Conservation (phyloP, 2,329 filamentous ascomycete genomes). For the Fonsecaea multimorphosa region DNA sequence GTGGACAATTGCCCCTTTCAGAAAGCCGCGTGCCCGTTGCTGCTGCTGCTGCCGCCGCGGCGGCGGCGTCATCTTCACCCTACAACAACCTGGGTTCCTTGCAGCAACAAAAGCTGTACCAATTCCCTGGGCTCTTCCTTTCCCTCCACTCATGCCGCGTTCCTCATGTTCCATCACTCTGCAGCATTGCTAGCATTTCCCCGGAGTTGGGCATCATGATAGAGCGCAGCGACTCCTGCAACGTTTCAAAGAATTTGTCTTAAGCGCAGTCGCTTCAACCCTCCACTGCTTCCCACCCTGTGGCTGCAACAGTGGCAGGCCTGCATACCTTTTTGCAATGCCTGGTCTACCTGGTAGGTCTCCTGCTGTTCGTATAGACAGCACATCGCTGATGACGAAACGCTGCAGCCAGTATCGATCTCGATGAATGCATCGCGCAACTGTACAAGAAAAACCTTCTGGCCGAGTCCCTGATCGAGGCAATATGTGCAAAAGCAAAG, state of each 20-base stretch:
- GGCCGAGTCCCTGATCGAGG: slow-evolving; percentile 96
- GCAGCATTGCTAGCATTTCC: slow-evolving; percentile 2
- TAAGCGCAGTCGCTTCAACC: slow-evolving; percentile 5
- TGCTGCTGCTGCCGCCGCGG: not conserved
- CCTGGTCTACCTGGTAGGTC: slow-evolving; percentile 38
- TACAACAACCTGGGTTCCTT: not conserved
- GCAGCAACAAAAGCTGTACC: not conserved
- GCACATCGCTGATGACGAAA: not conserved
- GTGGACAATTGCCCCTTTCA: slow-evolving; percentile 18
- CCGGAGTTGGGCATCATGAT: slow-evolving; percentile 23
- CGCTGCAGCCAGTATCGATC: slow-evolving; percentile 82
- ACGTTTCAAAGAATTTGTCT: slow-evolving; percentile 21
- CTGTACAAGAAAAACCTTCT: slow-evolving; percentile 97
- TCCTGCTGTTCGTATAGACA: not conserved
- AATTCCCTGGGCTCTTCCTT: not conserved
- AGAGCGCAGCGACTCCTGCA: slow-evolving; percentile 5
- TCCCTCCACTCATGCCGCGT: slow-evolving; percentile 3
- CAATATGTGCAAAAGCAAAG: slow-evolving; percentile 98
- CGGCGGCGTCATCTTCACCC: slow-evolving; percentile 12
- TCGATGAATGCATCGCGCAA: slow-evolving; percentile 97
- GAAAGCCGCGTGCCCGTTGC: slow-evolving; percentile 3
- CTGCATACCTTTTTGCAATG: slow-evolving; percentile 24
- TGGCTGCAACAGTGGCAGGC: not conserved
- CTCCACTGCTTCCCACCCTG: not conserved
- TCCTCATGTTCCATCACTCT: not conserved